These are phyloP conservation scores for Chernovozyma aurita DNA, from an alignment of 1,139 yeast species.

Conservation along the genomic window DNA sequence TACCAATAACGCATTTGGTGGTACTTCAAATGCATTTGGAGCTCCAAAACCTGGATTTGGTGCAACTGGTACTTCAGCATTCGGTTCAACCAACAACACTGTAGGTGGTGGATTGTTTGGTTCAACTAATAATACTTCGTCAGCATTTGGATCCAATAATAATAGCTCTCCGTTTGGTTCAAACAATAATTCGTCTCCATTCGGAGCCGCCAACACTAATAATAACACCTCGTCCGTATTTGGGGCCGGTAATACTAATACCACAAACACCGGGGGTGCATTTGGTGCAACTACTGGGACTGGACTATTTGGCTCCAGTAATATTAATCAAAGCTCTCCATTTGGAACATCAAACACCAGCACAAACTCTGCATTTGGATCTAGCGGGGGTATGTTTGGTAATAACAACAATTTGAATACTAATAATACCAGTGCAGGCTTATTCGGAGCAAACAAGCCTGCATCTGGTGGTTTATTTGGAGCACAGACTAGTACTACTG, in stretches of 20 bases:
- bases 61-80: conserved; percentile 15
- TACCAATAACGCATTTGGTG: conserved; percentile 25
- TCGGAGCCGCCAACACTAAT: conserved; percentile 14
- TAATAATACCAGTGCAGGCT: conserved; percentile 3
- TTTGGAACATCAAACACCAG: conserved; percentile 16
- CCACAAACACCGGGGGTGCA: conserved; percentile 13
- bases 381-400: conserved; percentile 14
- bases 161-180: conserved; percentile 2
- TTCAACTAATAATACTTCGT: conserved; percentile 5
- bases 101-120: conserved; percentile 10
- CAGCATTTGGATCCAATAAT: conserved; percentile 14
- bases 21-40: conserved; percentile 13
- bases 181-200: conserved; percentile 12
- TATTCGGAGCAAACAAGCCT: conserved; percentile 18
- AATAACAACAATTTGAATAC: no score
- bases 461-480: conserved; percentile 17
- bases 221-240: conserved; percentile 10
- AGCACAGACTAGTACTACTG: conserved; percentile 2
- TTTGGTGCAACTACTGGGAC: conserved; percentile 14
- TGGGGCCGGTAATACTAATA: conserved; percentile 12
- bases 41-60: conserved; percentile 21
- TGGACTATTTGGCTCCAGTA: conserved; percentile 11
- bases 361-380: conserved; percentile 8
- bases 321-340: conserved; percentile 11
- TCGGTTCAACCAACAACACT: conserved; percentile 12